A percentile compares a stretch with the other conserved stretches of the same genome.
phyloP scores from a whole-genome alignment of 2,329 filamentous ascomycete species.

The Calonectria pseudoreteaudii region DNA sequence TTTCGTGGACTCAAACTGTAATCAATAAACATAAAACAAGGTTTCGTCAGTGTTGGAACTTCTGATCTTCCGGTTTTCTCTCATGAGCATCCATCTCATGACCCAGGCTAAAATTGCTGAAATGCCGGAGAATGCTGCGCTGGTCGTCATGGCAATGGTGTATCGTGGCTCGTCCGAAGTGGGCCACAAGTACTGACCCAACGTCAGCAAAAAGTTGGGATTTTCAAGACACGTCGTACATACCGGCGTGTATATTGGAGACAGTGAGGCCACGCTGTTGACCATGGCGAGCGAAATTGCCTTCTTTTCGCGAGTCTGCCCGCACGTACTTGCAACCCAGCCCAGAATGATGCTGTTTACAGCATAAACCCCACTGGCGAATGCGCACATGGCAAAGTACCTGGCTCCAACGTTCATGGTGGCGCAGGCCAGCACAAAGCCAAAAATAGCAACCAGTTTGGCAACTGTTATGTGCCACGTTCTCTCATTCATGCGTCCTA shows the following conservation, averaged over 20 bases:
- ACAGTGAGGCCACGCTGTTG: conserved; percentile 13
- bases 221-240: background rate
- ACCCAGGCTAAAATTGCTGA: conserved; percentile 53
- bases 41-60: conserved; percentile 34
- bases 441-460: conserved; percentile 52
- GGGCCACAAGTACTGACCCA: conserved; percentile 27
- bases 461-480: conserved; percentile 59
- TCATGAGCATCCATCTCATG: conserved; percentile 48
- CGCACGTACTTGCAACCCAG: conserved; percentile 55
- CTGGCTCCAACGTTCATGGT: conserved; percentile 37
- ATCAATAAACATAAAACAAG: conserved; percentile 45
- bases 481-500: conserved; percentile 52
- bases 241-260: background rate
- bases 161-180: conserved; percentile 23
- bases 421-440: conserved; percentile 38
- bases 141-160: conserved; percentile 31
- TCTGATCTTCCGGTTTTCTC: conserved; percentile 49
- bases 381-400: conserved; percentile 50
- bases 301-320: conserved; percentile 60
- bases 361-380: conserved; percentile 51
- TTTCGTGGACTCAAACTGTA: background rate
- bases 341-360: conserved; percentile 60
- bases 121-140: conserved; percentile 41
- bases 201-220: conserved; percentile 17
- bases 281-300: conserved; percentile 53